Evolutionary conservation across 2,329 filamentous ascomycete genomes (phyloP).

Genomic region (Alternaria sp.): DNA sequence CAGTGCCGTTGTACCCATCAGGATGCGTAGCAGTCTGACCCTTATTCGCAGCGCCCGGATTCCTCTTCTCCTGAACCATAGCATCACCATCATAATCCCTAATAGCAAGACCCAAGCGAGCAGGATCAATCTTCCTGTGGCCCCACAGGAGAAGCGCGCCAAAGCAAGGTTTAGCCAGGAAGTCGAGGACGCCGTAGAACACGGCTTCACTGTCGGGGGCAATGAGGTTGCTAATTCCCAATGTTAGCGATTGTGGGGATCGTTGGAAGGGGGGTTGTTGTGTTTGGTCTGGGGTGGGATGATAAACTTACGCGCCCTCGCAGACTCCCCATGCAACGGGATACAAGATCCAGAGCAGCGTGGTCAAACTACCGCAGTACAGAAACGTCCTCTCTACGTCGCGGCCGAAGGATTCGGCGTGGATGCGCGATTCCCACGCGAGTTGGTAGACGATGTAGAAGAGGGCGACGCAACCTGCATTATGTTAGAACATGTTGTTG

Average conservation of each 20-base stretch:
- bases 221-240: constrained; percentile 66
- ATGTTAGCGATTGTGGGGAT: background rate
- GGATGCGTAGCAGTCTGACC: constrained; percentile 6
- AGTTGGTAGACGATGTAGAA: constrained; percentile 69
- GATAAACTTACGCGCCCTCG: constrained; percentile 55
- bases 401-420: constrained; percentile 64
- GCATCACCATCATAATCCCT: constrained; percentile 57
- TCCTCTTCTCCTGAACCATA: constrained; percentile 33
- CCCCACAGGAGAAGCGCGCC: constrained; percentile 68
- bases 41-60: constrained; percentile 5
- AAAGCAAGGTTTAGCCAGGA: constrained; percentile 71
- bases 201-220: constrained; percentile 71
- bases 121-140: constrained; percentile 68
- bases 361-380: constrained; percentile 65
- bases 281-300: background rate
- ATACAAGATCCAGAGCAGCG: constrained; percentile 70
- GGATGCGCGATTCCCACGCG: constrained; percentile 62
- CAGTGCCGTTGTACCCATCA: constrained; percentile 2
- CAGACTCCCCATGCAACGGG: constrained; percentile 68
- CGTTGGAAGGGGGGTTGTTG: too few species aligned
- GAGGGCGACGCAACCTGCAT: constrained; percentile 55
- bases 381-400: constrained; percentile 64
- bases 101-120: constrained; percentile 63
- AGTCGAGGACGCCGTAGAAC: constrained; percentile 73
- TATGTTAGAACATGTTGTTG: background rate